Evolutionary conservation across 2,329 filamentous ascomycete species (phyloP).

Genomic region (Hymenoscyphus salicellus): DNA sequence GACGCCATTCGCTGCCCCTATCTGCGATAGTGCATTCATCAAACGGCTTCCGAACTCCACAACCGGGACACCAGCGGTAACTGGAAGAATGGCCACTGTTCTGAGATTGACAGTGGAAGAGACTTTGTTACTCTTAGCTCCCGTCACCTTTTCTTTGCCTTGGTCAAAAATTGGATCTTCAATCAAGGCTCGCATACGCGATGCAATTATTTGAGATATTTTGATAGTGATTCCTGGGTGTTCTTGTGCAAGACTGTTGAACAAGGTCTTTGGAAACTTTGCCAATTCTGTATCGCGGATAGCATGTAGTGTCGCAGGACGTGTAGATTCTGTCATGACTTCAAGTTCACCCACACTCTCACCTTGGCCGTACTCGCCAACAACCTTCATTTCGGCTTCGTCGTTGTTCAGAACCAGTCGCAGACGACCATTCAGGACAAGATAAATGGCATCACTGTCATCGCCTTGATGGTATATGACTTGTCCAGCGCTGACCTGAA

Average conservation of each 20-base stretch:
- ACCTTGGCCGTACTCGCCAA: constrained; percentile 92
- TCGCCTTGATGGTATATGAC: constrained; percentile 91
- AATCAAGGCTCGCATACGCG: constrained; percentile 84
- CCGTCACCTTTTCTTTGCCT: constrained; percentile 59
- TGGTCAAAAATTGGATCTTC: constrained; percentile 73
- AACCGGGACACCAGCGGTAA: constrained; percentile 87
- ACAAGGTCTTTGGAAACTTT: constrained; percentile 91
- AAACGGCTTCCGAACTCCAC: constrained; percentile 90
- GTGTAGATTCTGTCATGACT: constrained; percentile 87
- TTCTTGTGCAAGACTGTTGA: constrained; percentile 96
- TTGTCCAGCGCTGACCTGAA: constrained; percentile 92
- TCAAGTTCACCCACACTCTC: constrained; percentile 97
- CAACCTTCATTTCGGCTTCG: constrained; percentile 77
- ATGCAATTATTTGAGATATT: constrained; percentile 97
- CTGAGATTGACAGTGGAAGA: constrained; percentile 89
- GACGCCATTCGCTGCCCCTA: constrained; percentile 84
- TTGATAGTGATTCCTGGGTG: constrained; percentile 98
- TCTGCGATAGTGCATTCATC: constrained; percentile 82
- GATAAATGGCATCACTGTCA: constrained; percentile 97
- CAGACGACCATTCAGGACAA: constrained; percentile 90
- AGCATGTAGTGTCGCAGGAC: constrained; percentile 89
- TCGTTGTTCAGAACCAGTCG: constrained; percentile 79
- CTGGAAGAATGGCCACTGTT: constrained; percentile 87
- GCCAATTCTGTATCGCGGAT: constrained; percentile 96
- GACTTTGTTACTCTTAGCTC: constrained; percentile 60